A percentile compares a stretch with the other conserved stretches of the same genome.
These are phyloP conservation scores for Arthrobotrys conoides DNA, from an alignment of 2,329 filamentous ascomycete genomes.

Conservation along the genomic window DNA sequence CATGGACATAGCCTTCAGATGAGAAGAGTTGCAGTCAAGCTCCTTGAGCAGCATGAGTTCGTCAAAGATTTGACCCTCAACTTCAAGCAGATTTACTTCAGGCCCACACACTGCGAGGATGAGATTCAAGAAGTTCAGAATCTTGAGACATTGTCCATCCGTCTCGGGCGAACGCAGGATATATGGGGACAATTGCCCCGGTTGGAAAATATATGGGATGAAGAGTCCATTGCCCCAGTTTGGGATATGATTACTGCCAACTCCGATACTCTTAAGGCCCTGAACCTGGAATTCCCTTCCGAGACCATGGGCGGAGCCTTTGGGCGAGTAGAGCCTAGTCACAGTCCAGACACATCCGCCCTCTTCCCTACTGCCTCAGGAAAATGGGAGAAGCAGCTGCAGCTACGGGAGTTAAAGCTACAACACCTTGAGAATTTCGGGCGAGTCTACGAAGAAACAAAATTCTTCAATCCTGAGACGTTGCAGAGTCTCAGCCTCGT, in stretches of 20 bases:
- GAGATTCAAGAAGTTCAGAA: not conserved
- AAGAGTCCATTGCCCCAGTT: not conserved
- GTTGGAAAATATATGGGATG: not conserved
- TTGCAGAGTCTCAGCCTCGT: slow-evolving; percentile 3
- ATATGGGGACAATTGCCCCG: too few species aligned
- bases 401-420: slow-evolving; percentile 6
- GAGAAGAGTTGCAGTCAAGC: not conserved
- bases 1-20: not conserved
- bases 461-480: slow-evolving; percentile 7
- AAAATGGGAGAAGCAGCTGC: not conserved
- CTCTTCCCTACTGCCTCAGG: not conserved
- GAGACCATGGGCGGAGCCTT: not conserved
- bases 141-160: slow-evolving; percentile 2
- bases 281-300: not conserved
- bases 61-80: slow-evolving; percentile 12
- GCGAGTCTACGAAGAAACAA: not conserved
- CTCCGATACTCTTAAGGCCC: not conserved
- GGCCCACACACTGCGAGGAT: not conserved
- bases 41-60: not conserved
- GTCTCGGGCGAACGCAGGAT: not conserved
- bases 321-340: not conserved
- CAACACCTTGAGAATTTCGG: slow-evolving; percentile 1
- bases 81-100: slow-evolving; percentile 7
- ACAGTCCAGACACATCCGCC: not conserved
- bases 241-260: slow-evolving; percentile 6